Conservation (phyloP, 1,284 basidiomycete species). For the Sanguinoderma infundibulare region DNA sequence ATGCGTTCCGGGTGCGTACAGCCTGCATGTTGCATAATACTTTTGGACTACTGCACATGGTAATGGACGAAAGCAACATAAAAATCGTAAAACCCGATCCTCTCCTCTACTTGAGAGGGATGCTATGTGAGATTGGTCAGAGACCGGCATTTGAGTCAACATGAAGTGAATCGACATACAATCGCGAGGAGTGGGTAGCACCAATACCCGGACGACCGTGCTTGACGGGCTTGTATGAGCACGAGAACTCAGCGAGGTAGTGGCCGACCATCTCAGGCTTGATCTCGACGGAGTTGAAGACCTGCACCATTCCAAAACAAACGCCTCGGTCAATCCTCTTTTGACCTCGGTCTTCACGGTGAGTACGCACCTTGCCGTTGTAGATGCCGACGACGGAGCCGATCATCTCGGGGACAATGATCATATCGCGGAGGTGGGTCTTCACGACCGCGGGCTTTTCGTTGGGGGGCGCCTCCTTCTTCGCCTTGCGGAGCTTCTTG, state of each 20-base stretch:
- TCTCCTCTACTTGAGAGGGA: conserved; percentile 77
- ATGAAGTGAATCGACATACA: conserved; percentile 51
- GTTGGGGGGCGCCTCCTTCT: conserved; percentile 98
- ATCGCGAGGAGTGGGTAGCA: conserved; percentile 87
- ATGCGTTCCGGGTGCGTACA: conserved; percentile 28
- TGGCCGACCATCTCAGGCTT: conserved; percentile 99
- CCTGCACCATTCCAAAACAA: conserved; percentile 46
- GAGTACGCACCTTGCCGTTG: conserved; percentile 84
- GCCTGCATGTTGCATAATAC: conserved; percentile 38
- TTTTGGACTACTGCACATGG: conserved; percentile 38
- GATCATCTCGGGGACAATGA: conserved; percentile 99
- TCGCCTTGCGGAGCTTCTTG: conserved; percentile 99
- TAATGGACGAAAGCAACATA: conserved; percentile 30
- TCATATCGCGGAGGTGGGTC: conserved; percentile 99
- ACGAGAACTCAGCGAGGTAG: conserved; percentile 96
- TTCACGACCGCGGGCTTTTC: conserved; percentile 99
- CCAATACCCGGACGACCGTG: conserved; percentile 99
- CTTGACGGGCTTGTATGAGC: conserved; percentile 98
- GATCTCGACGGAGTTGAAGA: conserved; percentile 97
- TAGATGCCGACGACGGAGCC: conserved; percentile 96
- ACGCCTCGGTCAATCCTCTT: background rate
- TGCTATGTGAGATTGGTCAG: conserved; percentile 44
- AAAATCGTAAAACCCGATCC: conserved; percentile 31
- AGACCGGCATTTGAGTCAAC: conserved; percentile 1
- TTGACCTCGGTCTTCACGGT: background rate